phyloP scores from a whole-genome alignment of 1,139 yeast genomes.

The Protomyces macrosporus region DNA sequence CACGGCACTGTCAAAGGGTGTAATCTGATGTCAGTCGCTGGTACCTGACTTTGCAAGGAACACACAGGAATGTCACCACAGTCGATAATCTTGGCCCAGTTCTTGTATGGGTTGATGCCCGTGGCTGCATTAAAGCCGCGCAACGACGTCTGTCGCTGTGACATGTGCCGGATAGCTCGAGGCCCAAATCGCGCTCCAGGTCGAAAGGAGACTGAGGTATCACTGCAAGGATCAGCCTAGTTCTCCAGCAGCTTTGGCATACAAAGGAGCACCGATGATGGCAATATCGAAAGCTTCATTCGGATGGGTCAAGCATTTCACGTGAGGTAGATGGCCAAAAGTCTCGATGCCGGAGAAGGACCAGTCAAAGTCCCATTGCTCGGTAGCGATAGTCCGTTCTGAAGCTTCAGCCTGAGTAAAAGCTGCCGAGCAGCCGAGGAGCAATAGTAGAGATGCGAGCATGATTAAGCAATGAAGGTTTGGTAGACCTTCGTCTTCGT shows the following conservation, averaged over 20 bases:
- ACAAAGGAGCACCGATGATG: constrained; percentile 65
- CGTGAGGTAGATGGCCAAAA: constrained; percentile 64
- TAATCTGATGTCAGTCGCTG: constrained; percentile 29
- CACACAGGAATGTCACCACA: constrained; percentile 74
- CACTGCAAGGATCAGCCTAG: constrained; percentile 1
- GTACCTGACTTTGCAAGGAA: neutral
- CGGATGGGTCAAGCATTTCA: constrained; percentile 52
- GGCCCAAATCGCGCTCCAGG: constrained; percentile 76
- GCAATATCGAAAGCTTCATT: constrained; percentile 56
- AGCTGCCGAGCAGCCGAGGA: no score
- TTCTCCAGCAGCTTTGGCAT: neutral
- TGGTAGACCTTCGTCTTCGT: no score
- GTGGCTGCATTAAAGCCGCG: constrained; percentile 70
- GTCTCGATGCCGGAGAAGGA: constrained; percentile 54
- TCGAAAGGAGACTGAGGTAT: constrained; percentile 14
- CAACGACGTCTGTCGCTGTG: constrained; percentile 62
- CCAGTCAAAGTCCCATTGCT: constrained; percentile 25
- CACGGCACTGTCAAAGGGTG: constrained; percentile 67
- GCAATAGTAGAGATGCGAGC: no score
- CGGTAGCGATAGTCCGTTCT: neutral
- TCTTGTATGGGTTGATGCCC: constrained; percentile 55
- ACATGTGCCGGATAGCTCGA: constrained; percentile 63
- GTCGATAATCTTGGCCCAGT: constrained; percentile 66
- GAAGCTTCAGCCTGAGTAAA: neutral
- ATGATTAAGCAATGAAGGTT: no score